These are phyloP conservation scores for Vaucheria bursata DNA, from an alignment of 352 stramenopile genomes.

Conservation along the genomic window DNA sequence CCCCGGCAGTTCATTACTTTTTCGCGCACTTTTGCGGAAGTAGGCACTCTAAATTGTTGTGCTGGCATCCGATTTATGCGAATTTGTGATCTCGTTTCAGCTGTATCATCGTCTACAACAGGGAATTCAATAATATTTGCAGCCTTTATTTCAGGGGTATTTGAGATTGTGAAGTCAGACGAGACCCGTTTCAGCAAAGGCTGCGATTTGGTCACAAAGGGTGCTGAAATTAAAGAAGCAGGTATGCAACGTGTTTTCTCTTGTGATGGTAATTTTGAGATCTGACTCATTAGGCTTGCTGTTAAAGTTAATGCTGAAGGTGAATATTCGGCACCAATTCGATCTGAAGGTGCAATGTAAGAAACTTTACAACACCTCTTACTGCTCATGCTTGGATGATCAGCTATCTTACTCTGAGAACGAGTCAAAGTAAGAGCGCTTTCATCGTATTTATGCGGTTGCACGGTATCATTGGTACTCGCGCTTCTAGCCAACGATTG, in stretches of 20 bases:
- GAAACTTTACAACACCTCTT: constrained; percentile 18
- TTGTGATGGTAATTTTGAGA: constrained; percentile 28
- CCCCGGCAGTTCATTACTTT: too few species aligned
- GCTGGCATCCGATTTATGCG: too few species aligned
- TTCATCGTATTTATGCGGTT: constrained; percentile 22
- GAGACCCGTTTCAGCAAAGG: constrained; percentile 36
- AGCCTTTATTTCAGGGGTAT: background rate
- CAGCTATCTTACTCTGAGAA: constrained; percentile 11
- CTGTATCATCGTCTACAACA: background rate
- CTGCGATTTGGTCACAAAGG: constrained; percentile 31
- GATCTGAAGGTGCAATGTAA: constrained; percentile 50
- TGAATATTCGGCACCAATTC: constrained; percentile 48
- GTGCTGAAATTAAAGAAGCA: constrained; percentile 19
- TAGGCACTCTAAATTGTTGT: too few species aligned
- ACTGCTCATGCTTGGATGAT: constrained; percentile 8
- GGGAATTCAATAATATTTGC: background rate
- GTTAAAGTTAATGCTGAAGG: constrained; percentile 36
- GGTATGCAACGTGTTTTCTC: background rate
- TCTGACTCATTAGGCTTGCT: constrained; percentile 26
- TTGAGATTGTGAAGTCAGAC: constrained; percentile 33
- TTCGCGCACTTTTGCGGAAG: too few species aligned
- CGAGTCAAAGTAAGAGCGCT: constrained; percentile 34
- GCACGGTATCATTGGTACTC: constrained; percentile 31
- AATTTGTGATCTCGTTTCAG: too few species aligned
- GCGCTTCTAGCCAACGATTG: too few species aligned